These are phyloP conservation scores for Globisporangium mamillatum DNA, from an alignment of 352 stramenopile species.

Conservation along the genomic window DNA sequence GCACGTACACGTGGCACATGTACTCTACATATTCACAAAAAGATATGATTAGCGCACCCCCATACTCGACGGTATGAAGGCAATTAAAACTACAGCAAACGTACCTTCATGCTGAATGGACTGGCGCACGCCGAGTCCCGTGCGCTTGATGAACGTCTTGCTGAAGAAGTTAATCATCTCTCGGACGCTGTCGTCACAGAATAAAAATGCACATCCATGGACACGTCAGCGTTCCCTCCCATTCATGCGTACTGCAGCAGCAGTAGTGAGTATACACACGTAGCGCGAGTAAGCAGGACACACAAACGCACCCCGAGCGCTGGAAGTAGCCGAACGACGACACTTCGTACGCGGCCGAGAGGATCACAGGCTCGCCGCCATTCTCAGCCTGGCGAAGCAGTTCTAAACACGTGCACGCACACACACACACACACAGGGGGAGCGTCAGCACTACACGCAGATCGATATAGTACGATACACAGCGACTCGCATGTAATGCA, in stretches of 20 bases:
- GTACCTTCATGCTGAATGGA: slow-evolving; percentile 96
- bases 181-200: slow-evolving; percentile 68
- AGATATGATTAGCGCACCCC: slow-evolving; percentile 8
- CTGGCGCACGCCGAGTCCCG: slow-evolving; percentile 94
- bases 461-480: neutral
- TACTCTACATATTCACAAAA: slow-evolving; percentile 74
- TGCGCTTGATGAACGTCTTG: slow-evolving; percentile 98
- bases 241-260: neutral
- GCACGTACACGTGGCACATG: slow-evolving; percentile 98
- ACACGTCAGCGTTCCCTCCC: neutral
- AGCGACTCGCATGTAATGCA: neutral
- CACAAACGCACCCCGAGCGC: slow-evolving; percentile 58
- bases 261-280: neutral
- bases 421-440: neutral
- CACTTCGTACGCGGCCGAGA: slow-evolving; percentile 69
- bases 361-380: slow-evolving; percentile 59
- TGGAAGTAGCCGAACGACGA: slow-evolving; percentile 87
- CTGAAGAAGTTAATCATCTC: slow-evolving; percentile 99
- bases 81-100: neutral
- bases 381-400: slow-evolving; percentile 64
- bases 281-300: neutral
- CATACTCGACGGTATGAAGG: neutral
- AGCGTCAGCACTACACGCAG: neutral
- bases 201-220: neutral
- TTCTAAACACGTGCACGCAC: slow-evolving; percentile 32